These are phyloP conservation scores for Colletotrichum aenigma DNA, from an alignment of 2,329 filamentous ascomycete genomes.

Conservation along the genomic window DNA sequence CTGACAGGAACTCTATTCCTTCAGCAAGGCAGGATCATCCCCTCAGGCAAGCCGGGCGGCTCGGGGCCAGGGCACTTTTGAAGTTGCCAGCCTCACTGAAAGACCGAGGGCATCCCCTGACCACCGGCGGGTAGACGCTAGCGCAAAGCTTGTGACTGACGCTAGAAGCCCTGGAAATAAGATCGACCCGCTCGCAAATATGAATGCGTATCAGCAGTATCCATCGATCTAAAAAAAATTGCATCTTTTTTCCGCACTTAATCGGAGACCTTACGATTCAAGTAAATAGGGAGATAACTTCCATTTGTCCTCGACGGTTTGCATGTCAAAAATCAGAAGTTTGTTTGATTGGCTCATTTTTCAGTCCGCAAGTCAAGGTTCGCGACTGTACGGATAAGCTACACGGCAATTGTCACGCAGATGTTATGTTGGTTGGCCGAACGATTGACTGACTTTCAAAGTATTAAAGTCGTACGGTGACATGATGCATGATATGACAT, in stretches of 20 bases:
- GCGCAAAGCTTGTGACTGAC: not conserved
- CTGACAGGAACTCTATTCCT: not conserved
- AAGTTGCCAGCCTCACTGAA: not conserved
- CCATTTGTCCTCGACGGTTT: not conserved
- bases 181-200: not conserved
- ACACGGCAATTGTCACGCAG: not conserved
- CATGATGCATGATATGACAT: not conserved
- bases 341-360: not conserved
- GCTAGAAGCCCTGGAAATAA: not conserved
- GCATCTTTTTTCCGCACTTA: not conserved
- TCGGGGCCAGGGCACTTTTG: not conserved
- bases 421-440: accelerated
- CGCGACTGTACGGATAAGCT: not conserved
- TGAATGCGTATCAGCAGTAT: not conserved
- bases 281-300: not conserved
- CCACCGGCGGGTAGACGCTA: not conserved
- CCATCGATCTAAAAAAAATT: not conserved
- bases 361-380: not conserved
- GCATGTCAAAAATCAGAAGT: not conserved
- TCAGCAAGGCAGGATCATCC: not conserved
- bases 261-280: not conserved
- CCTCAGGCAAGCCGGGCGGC: too few relatives aligned
- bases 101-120: not conserved
- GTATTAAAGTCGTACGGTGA: accelerated
- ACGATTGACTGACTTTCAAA: not conserved